Conservation (phyloP, 345 rosid genomes). For the Linum trigynum region DNA sequence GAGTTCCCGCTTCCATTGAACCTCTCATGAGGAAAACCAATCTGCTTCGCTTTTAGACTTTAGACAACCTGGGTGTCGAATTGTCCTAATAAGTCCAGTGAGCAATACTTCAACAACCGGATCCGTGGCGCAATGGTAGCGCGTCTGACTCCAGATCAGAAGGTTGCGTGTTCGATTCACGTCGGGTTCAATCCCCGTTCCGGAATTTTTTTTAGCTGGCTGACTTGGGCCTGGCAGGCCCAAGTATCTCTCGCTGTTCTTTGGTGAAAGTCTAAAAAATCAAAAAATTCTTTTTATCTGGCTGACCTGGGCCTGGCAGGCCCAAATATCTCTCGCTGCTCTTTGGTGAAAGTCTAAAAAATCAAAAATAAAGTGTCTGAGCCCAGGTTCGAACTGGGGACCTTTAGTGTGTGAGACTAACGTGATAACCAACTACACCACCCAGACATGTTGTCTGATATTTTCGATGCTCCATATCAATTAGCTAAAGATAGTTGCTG, state of each 20-base stretch:
- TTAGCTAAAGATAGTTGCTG: too few relatives aligned
- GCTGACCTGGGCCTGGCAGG: too few relatives aligned
- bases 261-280: neutral
- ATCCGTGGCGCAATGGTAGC: conserved; percentile 99
- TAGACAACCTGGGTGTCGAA: too few relatives aligned
- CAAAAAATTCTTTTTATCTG: too few relatives aligned
- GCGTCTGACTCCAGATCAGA: conserved; percentile 99
- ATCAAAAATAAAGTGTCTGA: neutral
- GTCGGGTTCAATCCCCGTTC: conserved; percentile 55
- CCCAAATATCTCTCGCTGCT: too few relatives aligned
- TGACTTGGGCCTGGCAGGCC: too few relatives aligned
- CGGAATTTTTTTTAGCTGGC: too few relatives aligned
- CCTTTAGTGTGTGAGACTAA: neutral
- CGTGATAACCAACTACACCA: neutral
- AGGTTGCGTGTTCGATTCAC: conserved; percentile 97
- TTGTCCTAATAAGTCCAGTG: too few relatives aligned
- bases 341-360: neutral
- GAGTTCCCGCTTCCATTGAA: conserved; percentile 59
- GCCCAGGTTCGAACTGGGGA: neutral
- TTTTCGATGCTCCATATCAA: too few relatives aligned
- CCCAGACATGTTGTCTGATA: neutral
- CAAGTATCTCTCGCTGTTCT: too few relatives aligned
- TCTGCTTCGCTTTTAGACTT: neutral
- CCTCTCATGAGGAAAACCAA: neutral
- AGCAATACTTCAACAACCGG: conserved; percentile 13